Percentiles rank a stretch among this genome's conserved stretches.
phyloP scores from a whole-genome alignment of 148 eudicot species.

The Fagopyrum tataricum region DNA sequence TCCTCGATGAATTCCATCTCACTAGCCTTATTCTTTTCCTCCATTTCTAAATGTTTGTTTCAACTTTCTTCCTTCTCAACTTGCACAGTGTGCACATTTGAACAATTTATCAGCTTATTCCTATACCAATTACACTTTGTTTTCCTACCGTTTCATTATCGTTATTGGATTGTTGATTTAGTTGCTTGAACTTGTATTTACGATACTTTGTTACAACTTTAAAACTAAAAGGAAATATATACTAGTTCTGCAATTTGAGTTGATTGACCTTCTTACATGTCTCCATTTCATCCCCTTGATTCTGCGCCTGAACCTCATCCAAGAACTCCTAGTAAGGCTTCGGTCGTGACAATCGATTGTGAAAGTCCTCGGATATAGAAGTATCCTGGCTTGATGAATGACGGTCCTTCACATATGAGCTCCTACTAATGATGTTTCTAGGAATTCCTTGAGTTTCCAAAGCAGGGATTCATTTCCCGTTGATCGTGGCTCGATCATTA shows the following conservation, averaged over 20 bases:
- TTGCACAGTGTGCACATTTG: neutral
- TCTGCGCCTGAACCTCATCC: neutral
- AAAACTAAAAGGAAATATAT: neutral
- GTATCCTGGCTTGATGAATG: neutral
- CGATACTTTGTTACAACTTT: too few relatives aligned
- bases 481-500: too few relatives aligned
- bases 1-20: neutral
- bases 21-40: conserved; percentile 2
- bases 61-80: neutral
- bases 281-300: neutral
- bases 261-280: neutral
- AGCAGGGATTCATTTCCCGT: too few relatives aligned
- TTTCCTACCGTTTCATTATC: too few relatives aligned
- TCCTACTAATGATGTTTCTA: too few relatives aligned
- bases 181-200: too few relatives aligned
- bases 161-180: too few relatives aligned
- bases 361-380: neutral
- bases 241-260: neutral
- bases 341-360: neutral
- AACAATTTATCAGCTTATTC: too few relatives aligned
- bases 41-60: neutral
- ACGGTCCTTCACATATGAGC: neutral
- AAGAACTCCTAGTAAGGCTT: conserved; percentile 2
- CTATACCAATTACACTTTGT: too few relatives aligned
- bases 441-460: too few relatives aligned